These are phyloP conservation scores for Gracilariopsis chorda DNA, from an alignment of 23 red algal genomes.

Conservation along the genomic window DNA sequence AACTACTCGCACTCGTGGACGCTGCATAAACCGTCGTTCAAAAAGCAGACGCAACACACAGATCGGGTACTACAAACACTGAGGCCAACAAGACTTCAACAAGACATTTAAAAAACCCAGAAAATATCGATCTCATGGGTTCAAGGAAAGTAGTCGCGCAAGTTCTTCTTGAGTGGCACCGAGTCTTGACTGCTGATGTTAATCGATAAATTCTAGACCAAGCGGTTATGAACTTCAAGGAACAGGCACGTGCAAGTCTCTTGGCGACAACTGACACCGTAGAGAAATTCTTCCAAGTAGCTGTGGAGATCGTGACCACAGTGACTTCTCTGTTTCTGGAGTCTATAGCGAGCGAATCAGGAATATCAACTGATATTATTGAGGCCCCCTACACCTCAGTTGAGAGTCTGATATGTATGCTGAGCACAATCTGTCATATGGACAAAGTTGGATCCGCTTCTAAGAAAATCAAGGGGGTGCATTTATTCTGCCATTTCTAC, in stretches of 20 bases:
- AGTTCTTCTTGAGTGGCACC: slow-evolving; percentile 59
- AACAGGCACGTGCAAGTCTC: not conserved
- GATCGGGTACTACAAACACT: not conserved
- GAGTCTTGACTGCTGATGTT: slow-evolving; percentile 27
- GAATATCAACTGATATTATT: not conserved
- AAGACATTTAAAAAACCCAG: slow-evolving; percentile 9
- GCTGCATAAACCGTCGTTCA: slow-evolving; percentile 16
- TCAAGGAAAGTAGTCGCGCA: slow-evolving; percentile 20
- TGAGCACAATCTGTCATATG: slow-evolving; percentile 1
- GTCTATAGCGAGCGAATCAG: not conserved
- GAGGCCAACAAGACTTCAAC: not conserved
- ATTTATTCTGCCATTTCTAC: slow-evolving; percentile 14
- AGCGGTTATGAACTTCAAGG: slow-evolving; percentile 13
- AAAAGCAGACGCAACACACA: not conserved
- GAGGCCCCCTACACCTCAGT: slow-evolving; percentile 35
- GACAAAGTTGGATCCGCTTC: not conserved
- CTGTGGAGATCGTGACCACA: slow-evolving; percentile 44
- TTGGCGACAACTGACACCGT: slow-evolving; percentile 18
- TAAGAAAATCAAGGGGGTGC: not conserved
- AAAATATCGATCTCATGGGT: not conserved
- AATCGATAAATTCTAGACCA: slow-evolving; percentile 36
- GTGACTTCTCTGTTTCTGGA: slow-evolving; percentile 1
- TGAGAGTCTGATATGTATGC: slow-evolving; percentile 28
- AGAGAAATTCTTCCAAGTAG: slow-evolving; percentile 49
- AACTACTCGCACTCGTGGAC: slow-evolving; percentile 54